Conservation (phyloP, 768 basidiomycete species). For the Hemileccinum impolitum region DNA sequence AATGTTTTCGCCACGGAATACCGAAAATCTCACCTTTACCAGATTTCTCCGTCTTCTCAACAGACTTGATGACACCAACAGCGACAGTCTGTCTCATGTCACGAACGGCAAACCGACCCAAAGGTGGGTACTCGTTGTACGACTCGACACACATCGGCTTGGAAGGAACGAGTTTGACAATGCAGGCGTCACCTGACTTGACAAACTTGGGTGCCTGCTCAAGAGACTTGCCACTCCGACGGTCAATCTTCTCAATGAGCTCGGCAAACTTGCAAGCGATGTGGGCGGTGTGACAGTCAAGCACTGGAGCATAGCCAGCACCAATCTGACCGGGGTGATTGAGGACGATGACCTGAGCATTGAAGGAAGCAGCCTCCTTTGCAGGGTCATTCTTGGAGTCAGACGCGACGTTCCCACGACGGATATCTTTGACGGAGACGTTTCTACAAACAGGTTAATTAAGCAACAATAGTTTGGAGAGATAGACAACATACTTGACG, state of each 20-base stretch:
- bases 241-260: slow-evolving; percentile 99
- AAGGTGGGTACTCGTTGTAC: slow-evolving; percentile 97
- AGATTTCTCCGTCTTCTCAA: slow-evolving; percentile 90
- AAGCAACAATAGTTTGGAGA: neutral
- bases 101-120: slow-evolving; percentile 99
- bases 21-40: slow-evolving; percentile 64
- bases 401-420: slow-evolving; percentile 98
- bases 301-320: slow-evolving; percentile 97
- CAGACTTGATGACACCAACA: slow-evolving; percentile 97
- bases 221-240: slow-evolving; percentile 92
- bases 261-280: slow-evolving; percentile 99
- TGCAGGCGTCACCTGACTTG: slow-evolving; percentile 99
- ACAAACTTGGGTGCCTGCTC: slow-evolving; percentile 92
- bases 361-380: slow-evolving; percentile 99
- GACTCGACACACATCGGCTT: slow-evolving; percentile 96
- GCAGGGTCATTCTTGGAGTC: slow-evolving; percentile 99
- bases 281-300: slow-evolving; percentile 99
- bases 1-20: slow-evolving; percentile 1
- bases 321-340: slow-evolving; percentile 99
- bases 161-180: slow-evolving; percentile 93
- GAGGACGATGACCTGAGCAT: slow-evolving; percentile 99
- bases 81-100: slow-evolving; percentile 99
- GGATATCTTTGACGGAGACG: slow-evolving; percentile 99
- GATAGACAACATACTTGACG: slow-evolving; percentile 67
- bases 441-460: slow-evolving; percentile 54